Conservation (phyloP, 2,329 filamentous ascomycete species). For the Fusarium hostae region DNA sequence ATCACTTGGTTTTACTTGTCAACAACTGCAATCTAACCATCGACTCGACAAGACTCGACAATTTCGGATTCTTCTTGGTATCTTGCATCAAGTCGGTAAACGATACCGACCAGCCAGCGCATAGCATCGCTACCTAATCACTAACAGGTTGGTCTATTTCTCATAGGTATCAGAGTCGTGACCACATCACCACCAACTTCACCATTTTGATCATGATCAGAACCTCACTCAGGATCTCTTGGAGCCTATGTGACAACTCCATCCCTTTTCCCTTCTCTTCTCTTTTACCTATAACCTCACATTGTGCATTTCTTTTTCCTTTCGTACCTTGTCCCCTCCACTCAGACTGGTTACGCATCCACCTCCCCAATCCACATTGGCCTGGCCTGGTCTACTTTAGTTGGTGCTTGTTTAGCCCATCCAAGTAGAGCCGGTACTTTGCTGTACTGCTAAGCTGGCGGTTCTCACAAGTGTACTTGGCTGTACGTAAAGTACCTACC, state of each 20-base stretch:
- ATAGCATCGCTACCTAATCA: background rate
- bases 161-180: background rate
- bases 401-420: constrained; percentile 22
- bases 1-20: background rate
- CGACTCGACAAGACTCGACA: background rate
- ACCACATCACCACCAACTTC: background rate
- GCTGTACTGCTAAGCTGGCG: background rate
- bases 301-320: background rate
- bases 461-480: constrained; percentile 13
- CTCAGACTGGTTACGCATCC: constrained; percentile 7
- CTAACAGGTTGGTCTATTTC: constrained; percentile 9
- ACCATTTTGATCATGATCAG: background rate
- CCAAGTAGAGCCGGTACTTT: background rate
- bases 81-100: constrained; percentile 9
- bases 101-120: background rate
- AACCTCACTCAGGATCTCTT: background rate
- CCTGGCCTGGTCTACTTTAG: constrained; percentile 5
- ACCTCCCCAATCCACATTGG: constrained; percentile 20
- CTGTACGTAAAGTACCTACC: constrained; percentile 11
- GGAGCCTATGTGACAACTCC: background rate
- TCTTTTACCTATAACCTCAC: background rate
- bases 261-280: background rate
- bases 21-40: background rate
- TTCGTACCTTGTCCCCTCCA: constrained; percentile 16
- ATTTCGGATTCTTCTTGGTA: background rate